Evolutionary conservation across 345 rosid species (phyloP), one percentile per base, ranked within the genome.

Genomic region (Anacardium occidentale): DNA sequence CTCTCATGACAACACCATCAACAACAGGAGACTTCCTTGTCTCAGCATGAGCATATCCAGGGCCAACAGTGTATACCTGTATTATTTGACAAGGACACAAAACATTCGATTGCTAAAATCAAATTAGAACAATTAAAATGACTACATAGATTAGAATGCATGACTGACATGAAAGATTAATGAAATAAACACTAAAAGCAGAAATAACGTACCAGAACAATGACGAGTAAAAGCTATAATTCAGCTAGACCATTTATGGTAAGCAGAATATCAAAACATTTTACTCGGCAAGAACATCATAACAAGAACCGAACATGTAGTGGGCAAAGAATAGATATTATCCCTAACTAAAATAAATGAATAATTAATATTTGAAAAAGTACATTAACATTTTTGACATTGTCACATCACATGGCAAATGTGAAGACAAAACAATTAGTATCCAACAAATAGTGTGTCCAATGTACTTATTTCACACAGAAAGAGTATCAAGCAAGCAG

Each of bases 41-140:
- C n/a, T n/a, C n/a, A n/a, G n/a, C n/a, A n/a, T n/a, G n/a, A n/a
- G n/a, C n/a, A n/a, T n/a, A n/a, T n/a, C n/a, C n/a, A n/a, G n/a
- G n/a, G n/a, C n/a, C n/a, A n/a, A n/a, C n/a, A n/a, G n/a, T n/a
- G n/a, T n/a, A n/a, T n/a, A n/a, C n/a, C n/a, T n/a, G n/a, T n/a
- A n/a, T n/a, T n/a, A n/a, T 67, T 66, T 57, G 54, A 71, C 73
- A 75, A 71, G 50, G 74, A 17, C 71, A 55, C 64, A 52, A 71
- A 67, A 68, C 50, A 66, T 68, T 9, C 64, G 59, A 57, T 77
- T 17, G 21, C 64, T n/a, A 79, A 60, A 75, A 50, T 20, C 55
- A 59, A 66, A 25, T 10, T 25, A 25, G 52, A 70, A 44, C 1
- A 26, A n/a, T 42, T 10, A 70, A 24, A 69, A 9, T 24, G 24